These are phyloP conservation scores for Herpomyces periplanetae DNA, from an alignment of 2,329 filamentous ascomycete genomes.

Conservation along the genomic window DNA sequence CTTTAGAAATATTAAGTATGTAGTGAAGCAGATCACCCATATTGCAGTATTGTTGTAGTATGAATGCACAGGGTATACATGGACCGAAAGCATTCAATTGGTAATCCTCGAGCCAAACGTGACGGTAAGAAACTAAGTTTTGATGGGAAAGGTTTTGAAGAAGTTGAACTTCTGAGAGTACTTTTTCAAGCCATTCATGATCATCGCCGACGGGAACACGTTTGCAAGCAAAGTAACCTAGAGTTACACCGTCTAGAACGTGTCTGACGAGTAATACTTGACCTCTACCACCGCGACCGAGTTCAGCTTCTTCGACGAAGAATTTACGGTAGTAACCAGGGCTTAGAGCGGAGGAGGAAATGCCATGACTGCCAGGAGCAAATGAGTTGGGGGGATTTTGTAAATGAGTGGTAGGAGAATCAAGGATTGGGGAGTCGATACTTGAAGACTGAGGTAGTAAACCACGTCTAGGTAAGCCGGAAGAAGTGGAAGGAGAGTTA, in stretches of 20 bases:
- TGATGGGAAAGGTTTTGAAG: slow-evolving; percentile 68
- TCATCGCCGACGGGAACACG: slow-evolving; percentile 74
- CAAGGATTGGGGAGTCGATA: too few species aligned
- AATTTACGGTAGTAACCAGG: slow-evolving; percentile 73
- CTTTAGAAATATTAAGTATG: slow-evolving; percentile 24
- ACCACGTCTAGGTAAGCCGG: too few species aligned
- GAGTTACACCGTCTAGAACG: slow-evolving; percentile 45
- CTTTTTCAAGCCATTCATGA: slow-evolving; percentile 75
- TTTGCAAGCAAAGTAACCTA: slow-evolving; percentile 86
- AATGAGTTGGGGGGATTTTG: too few species aligned
- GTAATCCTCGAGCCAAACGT: slow-evolving; percentile 81
- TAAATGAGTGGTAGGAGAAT: too few species aligned
- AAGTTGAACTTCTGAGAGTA: slow-evolving; percentile 65
- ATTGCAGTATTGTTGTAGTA: slow-evolving; percentile 91
- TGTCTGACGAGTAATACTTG: slow-evolving; percentile 81
- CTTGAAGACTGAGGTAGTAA: too few species aligned
- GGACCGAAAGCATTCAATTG: slow-evolving; percentile 50
- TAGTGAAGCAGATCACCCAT: slow-evolving; percentile 60
- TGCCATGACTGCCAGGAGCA: too few species aligned
- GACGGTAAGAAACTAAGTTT: slow-evolving; percentile 78
- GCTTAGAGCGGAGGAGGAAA: slow-evolving; percentile 52
- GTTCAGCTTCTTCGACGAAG: slow-evolving; percentile 50
- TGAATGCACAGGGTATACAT: slow-evolving; percentile 72
- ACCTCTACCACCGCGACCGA: slow-evolving; percentile 68
- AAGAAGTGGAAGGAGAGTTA: too few species aligned